Evolutionary conservation across 352 stramenopile genomes (phyloP), one percentile per base, ranked within the genome.

Genomic region (Blastocystis sp.): DNA sequence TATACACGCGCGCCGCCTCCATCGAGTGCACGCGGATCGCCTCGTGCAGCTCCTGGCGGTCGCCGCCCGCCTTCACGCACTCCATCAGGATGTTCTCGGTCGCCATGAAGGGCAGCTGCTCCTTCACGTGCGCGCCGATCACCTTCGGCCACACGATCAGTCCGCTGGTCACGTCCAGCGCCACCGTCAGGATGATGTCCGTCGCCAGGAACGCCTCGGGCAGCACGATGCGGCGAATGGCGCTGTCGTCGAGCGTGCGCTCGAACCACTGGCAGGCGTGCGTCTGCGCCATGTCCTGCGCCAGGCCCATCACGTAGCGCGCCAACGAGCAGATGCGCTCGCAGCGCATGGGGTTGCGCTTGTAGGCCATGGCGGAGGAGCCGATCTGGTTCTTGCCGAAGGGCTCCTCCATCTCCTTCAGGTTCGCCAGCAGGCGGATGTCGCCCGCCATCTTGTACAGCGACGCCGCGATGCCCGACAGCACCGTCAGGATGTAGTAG

Each of bases 1-100:
- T 99, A 63, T 98, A 96, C 68, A 96, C 94, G 90, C 94, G 95
- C 69, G 95, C 96, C 14, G 97, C 96, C 76, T 94, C 96, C 96
- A 99, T 98, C 77, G 95, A 98, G 92, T 98, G 95, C 76, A 97
- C 95, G 82, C 97, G 94, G 82, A 99, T 99, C 17, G 95, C 95
- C 92, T 99, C 97, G 91, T 99, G 97, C 63, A 99, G 61, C 43
- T 93, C 92, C 91, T 99, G 96, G 77, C 97, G 94, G 90, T 99
- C 95, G n/a, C 97, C 97, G 42, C 97, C 96, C 14, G 94, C 94
- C 94, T 98, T 98, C 69, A 98, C 93, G 90, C 96, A 98, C 60
- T 97, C 96, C 97, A 99, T 99, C 61, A 99, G 90, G 90, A 99
- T 99, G 90, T 98, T 98, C 91, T 99, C 97, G 10, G 97, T 99